Percentiles rank a stretch among this genome's conserved stretches.
phyloP scores from a whole-genome alignment of 345 rosid genomes.

The Lenwebbia sp. region DNA sequence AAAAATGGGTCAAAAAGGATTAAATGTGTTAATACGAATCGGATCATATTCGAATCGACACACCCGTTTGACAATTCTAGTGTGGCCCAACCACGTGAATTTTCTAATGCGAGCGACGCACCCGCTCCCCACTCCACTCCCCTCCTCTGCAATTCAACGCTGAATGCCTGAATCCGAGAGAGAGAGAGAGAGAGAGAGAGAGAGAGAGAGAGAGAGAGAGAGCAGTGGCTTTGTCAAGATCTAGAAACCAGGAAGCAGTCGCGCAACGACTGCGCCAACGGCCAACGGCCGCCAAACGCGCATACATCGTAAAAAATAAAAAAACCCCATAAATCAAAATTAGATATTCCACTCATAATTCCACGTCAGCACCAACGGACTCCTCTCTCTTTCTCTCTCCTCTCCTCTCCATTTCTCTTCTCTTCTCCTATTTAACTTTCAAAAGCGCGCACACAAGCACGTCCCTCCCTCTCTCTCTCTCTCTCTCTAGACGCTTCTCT shows the following conservation, averaged over 20 bases:
- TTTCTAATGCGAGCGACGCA: not conserved
- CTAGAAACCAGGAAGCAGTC: not conserved
- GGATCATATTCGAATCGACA: too few species aligned
- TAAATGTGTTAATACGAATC: too few species aligned
- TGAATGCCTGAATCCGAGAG: not conserved
- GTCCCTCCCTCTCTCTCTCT: not conserved
- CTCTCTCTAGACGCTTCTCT: not conserved
- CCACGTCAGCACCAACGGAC: too few species aligned
- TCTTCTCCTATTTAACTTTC: not conserved
- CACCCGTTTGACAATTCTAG: too few species aligned
- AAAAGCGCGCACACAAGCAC: not conserved
- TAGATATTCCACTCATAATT: too few species aligned
- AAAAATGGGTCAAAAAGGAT: too few species aligned
- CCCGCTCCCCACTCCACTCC: too few species aligned
- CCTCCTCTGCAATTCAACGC: not conserved
- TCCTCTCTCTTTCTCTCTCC: too few species aligned
- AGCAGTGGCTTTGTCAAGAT: not conserved
- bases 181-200: not conserved
- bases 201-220: not conserved
- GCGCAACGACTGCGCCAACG: not conserved
- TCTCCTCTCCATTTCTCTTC: too few species aligned
- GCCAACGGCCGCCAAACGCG: not conserved
- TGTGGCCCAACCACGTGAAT: not conserved
- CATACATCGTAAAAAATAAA: too few species aligned
- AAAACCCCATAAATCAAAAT: too few species aligned